These are phyloP conservation scores for Lentinula sp. DNA, from an alignment of 768 basidiomycete genomes.

Conservation along the genomic window DNA sequence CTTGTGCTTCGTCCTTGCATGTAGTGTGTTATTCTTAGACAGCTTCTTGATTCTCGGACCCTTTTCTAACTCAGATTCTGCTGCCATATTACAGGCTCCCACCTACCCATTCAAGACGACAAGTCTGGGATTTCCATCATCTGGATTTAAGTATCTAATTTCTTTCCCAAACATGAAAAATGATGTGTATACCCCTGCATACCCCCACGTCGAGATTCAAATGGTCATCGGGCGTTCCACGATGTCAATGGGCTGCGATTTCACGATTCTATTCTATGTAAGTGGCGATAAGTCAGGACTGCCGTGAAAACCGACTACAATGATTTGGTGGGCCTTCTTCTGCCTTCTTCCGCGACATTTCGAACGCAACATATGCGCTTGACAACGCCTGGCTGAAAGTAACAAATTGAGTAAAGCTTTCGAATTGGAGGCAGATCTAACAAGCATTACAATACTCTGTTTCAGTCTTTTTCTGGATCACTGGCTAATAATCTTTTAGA, in stretches of 20 bases:
- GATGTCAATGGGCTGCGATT: background rate
- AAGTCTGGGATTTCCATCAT: background rate
- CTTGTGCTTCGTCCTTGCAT: background rate
- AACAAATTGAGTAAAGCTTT: no score
- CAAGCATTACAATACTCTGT: no score
- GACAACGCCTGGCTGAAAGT: no score
- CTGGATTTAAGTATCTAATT: background rate
- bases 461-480: no score
- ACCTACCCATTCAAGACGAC: background rate
- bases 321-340: background rate
- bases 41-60: background rate
- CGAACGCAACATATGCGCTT: background rate
- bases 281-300: background rate
- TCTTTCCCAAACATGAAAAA: background rate
- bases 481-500: no score
- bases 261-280: background rate
- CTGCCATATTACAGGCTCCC: background rate
- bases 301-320: background rate
- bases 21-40: no score
- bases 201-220: background rate
- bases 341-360: background rate
- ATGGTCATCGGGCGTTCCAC: background rate
- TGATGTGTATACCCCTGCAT: background rate
- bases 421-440: no score
- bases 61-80: background rate